Base-by-base conservation (phyloP, 2,329 filamentous ascomycete species). In the Monosporascus ibericus region DNA sequence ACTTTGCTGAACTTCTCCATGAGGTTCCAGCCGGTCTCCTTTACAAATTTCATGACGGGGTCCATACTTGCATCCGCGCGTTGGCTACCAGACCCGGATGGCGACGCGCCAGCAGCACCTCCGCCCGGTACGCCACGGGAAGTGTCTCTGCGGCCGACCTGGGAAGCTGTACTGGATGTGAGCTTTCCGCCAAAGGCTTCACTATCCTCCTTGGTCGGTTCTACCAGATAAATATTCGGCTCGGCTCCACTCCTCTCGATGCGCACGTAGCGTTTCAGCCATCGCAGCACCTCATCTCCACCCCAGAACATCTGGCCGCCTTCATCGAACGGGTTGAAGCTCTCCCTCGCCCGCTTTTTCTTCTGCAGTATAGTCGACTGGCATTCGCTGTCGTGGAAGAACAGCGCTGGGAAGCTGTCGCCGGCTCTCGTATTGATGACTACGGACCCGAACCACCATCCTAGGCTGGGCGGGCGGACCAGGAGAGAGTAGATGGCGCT, bases 361-460 rank as follows among this genome's bases (percentile, higher is more conserved):
- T 95, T 90, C 70, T 97, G 92, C 52, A 95, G 72, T 22, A 97
- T 95, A 0, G 94, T 99, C 50, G 88, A 95, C 71, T 96, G 88
- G 65, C 94, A 99, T 73, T 99, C 94, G 57, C 85, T 91, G 65
- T 99, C 94, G 68, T 99, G 94, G 72, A 99, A 99, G 73, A 99
- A 99, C 1, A 99, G 75, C 0, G 94, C 91, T 0, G 94, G 94
- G 60, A 97, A 96, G 67, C 89, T 94, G 67, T 97, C 92, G 3
- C 95, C 95, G 1, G 87, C 85, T 14, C 88, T 79, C 1, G 89
- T 90, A 68, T 99, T 99, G 73, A 99, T 90, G 52, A 99, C 87
- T 27, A 99, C 73, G 57, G 91, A 96, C 36, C 94, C 94, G 68
- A 95, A 96, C 94, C 94, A 99, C 95, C 94, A 99, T 17, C 94